These are phyloP conservation scores for Solanum raphanifolium DNA, from an alignment of 257 asterid genomes.

Conservation along the genomic window DNA sequence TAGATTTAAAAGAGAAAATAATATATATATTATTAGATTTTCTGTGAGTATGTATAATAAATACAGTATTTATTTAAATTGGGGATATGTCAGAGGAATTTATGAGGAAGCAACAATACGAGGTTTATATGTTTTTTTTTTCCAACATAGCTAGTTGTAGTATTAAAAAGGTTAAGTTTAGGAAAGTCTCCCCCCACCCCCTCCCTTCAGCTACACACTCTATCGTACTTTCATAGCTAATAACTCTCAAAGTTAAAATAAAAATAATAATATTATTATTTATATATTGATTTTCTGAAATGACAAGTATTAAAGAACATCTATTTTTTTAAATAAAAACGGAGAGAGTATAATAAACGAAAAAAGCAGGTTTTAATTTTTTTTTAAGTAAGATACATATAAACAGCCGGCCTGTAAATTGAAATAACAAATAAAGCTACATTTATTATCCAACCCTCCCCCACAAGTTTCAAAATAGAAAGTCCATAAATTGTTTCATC, in stretches of 20 bases:
- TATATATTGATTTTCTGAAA: no score
- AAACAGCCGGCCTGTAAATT: not conserved
- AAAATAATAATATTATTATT: no score
- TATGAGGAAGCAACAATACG: not conserved
- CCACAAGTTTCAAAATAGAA: not conserved
- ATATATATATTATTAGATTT: not conserved
- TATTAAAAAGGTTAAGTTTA: not conserved
- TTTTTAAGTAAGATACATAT: not conserved
- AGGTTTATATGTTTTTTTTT: not conserved
- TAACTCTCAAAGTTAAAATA: no score
- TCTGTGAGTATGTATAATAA: not conserved
- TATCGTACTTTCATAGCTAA: not conserved
- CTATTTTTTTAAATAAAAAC: no score
- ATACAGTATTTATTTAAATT: not conserved
- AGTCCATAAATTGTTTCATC: not conserved
- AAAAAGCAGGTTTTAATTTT: no score
- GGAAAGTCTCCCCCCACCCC: not conserved
- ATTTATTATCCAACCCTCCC: not conserved
- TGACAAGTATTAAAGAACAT: no score
- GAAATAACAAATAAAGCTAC: not conserved
- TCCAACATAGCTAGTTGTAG: not conserved
- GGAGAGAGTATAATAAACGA: rapidly evolving
- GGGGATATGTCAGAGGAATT: not conserved
- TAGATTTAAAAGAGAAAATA: not conserved
- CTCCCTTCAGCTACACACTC: no score